phyloP scores from a whole-genome alignment of 495 filamentous ascomycete species.

The Neurospora tetraspora region DNA sequence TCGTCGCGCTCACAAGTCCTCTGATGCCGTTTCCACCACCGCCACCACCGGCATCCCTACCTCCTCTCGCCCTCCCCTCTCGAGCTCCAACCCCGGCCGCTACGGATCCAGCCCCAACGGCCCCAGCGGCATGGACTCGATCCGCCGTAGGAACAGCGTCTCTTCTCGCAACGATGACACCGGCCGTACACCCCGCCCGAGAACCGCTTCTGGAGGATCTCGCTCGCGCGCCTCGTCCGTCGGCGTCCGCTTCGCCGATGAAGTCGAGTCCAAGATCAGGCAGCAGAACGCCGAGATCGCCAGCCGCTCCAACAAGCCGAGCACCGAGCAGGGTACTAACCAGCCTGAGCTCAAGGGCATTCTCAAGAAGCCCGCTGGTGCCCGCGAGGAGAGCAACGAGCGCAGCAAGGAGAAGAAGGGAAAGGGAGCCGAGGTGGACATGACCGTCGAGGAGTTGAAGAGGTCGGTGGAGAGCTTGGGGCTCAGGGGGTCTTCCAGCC shows the following conservation, averaged over 20 bases:
- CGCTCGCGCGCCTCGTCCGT: background rate
- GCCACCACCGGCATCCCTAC: background rate
- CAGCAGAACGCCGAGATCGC: constrained; percentile 30
- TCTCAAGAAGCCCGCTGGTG: constrained; percentile 15
- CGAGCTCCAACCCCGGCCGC: background rate
- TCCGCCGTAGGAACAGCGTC: background rate
- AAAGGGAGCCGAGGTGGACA: constrained; percentile 4
- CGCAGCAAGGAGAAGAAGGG: constrained; percentile 4
- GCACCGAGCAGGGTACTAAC: background rate
- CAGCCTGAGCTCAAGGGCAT: constrained; percentile 17
- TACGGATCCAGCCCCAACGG: background rate
- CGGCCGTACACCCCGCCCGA: constrained; percentile 9
- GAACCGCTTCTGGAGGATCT: constrained; percentile 5
- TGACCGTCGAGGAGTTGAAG: constrained; percentile 13
- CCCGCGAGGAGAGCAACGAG: background rate
- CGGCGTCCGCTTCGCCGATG: constrained; percentile 21
- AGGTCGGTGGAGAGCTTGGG: constrained; percentile 19
- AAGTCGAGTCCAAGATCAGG: constrained; percentile 16
- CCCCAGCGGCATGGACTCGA: background rate
- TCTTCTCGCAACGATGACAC: background rate
- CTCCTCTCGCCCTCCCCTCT: background rate
- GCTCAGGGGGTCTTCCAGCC: constrained; percentile 3
- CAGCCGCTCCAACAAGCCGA: constrained; percentile 16
- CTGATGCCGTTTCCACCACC: background rate
- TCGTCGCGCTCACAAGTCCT: background rate